Evolutionary conservation across 2,329 filamentous ascomycete species (phyloP), one percentile per base, ranked within the genome.

Genomic region (Hysterium pulicare): DNA sequence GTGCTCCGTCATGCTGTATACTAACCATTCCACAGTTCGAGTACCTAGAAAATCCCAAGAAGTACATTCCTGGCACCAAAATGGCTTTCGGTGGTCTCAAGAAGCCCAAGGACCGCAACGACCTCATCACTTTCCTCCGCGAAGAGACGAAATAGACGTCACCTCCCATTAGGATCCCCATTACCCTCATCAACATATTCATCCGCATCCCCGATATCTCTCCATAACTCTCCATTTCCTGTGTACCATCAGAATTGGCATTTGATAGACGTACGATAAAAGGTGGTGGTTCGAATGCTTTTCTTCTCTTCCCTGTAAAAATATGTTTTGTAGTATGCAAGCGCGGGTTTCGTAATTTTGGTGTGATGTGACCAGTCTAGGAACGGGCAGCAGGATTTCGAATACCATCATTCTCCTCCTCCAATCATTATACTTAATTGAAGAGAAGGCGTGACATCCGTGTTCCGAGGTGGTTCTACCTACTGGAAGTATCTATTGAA

Each of bases 31-130:
- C 23, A 37, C 61, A 90, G 87, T 97, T 95, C 76, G 81, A 84
- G 58, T 98, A 98, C 84, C 90, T 98, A 67, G 93, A 98, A 83
- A 97, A 97, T 86, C 93, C 93, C 77, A 98, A 98, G 86, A 97
- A 97, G 83, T 98, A 90, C 84, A 96, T 98, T 57, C 93, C 93
- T 61, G 93, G 93, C 62, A 98, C 93, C 78, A 98, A 97, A 89
- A 98, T 98, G 93, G 93, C 93, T 65, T 98, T 97, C 71, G 93
- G 93, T 77, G 93, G 93, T 73, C 83, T 98, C 69, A 98, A 98
- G 90, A 98, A 98, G 88, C 82, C 83, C 70, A 97, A 97, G 87
- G 93, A 97, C 79, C 83, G 93, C 73, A 95, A 97, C 73, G 91
- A 98, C 75, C 81, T 98, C 66, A 95, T 98, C 83, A 90, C 89